Conservation (phyloP, 768 basidiomycete genomes). For the Pholiota microspora region DNA sequence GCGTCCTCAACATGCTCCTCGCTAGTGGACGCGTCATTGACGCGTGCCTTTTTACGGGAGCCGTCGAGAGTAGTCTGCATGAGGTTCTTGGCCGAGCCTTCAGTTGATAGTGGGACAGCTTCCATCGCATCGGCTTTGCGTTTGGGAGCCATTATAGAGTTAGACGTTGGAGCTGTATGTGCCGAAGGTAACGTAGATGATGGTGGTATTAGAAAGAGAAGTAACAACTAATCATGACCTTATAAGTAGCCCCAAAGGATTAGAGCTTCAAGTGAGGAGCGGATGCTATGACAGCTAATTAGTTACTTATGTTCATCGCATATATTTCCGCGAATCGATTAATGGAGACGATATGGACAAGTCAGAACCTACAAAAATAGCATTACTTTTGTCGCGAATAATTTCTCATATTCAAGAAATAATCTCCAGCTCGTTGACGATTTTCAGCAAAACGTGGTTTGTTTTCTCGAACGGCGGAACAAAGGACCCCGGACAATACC, state of each 20-base stretch:
- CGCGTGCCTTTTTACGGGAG: constrained; percentile 14
- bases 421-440: too few species aligned
- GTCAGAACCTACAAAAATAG: too few species aligned
- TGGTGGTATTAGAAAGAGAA: neutral
- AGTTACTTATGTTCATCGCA: too few species aligned
- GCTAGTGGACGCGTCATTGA: constrained; percentile 17
- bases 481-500: too few species aligned
- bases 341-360: too few species aligned
- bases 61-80: constrained; percentile 20
- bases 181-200: neutral
- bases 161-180: neutral
- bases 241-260: neutral
- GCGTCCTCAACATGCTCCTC: constrained; percentile 16
- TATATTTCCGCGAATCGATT: too few species aligned
- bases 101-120: constrained; percentile 11
- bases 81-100: neutral
- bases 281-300: too few species aligned
- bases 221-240: too few species aligned
- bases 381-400: too few species aligned
- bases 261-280: neutral
- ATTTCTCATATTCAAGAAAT: too few species aligned
- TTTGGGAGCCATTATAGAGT: constrained; percentile 33
- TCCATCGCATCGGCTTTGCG: constrained; percentile 38
- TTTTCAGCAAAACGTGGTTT: too few species aligned
- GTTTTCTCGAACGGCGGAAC: too few species aligned